Evolutionary conservation across 352 stramenopile species (phyloP).

Genomic region (Heterotrichella gracilis): DNA sequence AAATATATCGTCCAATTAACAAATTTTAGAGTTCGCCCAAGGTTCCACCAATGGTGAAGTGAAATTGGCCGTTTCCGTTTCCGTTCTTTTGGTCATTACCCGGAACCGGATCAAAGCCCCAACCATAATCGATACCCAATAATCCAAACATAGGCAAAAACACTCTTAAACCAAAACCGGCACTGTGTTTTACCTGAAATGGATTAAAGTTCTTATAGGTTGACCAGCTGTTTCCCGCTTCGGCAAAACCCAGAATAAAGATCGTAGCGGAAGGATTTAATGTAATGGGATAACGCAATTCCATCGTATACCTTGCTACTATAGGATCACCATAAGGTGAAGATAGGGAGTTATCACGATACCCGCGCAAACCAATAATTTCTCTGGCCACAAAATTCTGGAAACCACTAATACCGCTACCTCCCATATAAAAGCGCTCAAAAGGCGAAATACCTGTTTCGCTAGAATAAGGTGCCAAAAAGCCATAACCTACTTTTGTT

Average conservation of each 20-base stretch:
- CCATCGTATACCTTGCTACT: not conserved
- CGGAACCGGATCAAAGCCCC: not conserved
- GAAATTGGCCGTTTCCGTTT: not conserved
- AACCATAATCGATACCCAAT: not conserved
- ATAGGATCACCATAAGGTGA: not conserved
- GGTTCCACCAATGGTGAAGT: not conserved
- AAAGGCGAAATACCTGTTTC: not conserved
- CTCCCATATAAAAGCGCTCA: not conserved
- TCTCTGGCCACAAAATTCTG: not conserved
- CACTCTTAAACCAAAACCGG: not conserved
- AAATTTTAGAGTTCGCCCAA: not conserved
- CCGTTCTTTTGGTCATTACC: not conserved
- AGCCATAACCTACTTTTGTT: not conserved
- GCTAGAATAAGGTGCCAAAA: not conserved
- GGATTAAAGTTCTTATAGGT: not conserved
- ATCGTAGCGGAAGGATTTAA: not conserved
- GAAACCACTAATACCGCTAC: not conserved
- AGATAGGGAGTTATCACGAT: not conserved
- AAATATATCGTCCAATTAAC: not conserved
- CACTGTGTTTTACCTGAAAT: not conserved
- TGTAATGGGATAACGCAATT: not conserved
- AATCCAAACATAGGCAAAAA: not conserved
- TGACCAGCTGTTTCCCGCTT: not conserved
- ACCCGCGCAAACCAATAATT: not conserved
- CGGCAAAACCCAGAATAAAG: not conserved